Conservation (phyloP, 2,329 filamentous ascomycete species). For the Herpotrichia juniperi region DNA sequence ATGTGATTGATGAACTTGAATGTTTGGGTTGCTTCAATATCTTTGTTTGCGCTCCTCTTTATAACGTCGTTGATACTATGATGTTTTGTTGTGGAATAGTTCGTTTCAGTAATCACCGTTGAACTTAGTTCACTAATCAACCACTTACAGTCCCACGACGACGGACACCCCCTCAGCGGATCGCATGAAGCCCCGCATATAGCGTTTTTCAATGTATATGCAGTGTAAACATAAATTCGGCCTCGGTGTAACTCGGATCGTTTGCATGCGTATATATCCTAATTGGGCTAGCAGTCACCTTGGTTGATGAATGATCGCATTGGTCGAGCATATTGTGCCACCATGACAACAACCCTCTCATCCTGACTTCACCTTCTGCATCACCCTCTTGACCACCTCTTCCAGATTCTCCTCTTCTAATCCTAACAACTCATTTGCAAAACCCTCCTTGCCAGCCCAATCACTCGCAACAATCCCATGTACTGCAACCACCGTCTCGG, state of each 20-base stretch:
- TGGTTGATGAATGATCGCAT: no score
- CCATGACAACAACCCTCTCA: background rate
- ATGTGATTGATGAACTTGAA: background rate
- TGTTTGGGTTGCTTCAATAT: background rate
- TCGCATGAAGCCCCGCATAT: no score
- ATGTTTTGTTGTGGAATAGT: background rate
- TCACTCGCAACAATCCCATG: slow-evolving; percentile 43
- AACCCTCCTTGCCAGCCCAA: slow-evolving; percentile 36
- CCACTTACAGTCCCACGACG: background rate
- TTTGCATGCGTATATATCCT: no score
- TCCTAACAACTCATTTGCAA: slow-evolving; percentile 39
- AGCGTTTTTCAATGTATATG: no score
- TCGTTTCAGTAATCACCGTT: background rate
- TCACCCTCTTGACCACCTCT: slow-evolving; percentile 31
- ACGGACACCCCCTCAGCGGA: no score
- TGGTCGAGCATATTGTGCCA: no score
- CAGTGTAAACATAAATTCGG: no score
- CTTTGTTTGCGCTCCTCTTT: background rate
- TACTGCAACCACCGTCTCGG: slow-evolving; percentile 40
- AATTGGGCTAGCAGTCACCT: no score
- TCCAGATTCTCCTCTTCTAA: slow-evolving; percentile 39
- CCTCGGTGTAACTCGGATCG: no score
- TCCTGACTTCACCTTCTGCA: slow-evolving; percentile 13
- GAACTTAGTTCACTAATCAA: slow-evolving; percentile 1
- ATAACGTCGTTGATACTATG: background rate